These are phyloP conservation scores for Triticum turgidum DNA, from an alignment of 176 grass and related monocot genomes.

Conservation along the genomic window DNA sequence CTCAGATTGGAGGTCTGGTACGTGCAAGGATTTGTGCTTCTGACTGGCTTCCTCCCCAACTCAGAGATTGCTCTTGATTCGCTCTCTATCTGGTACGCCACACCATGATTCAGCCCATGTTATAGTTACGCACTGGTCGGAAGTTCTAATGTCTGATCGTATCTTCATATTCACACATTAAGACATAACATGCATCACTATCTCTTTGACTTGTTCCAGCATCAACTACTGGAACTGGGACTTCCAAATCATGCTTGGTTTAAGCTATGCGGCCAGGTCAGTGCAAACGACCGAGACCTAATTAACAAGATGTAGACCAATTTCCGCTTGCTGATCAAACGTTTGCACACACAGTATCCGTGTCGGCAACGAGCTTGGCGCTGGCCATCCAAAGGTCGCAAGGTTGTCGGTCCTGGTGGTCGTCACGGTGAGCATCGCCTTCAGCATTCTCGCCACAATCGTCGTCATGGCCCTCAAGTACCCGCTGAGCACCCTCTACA, in stretches of 20 bases:
- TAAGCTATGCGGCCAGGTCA: constrained; percentile 74
- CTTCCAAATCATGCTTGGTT: constrained; percentile 81
- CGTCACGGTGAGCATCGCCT: constrained; percentile 42
- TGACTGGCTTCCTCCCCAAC: constrained; percentile 72
- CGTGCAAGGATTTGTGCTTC: constrained; percentile 76
- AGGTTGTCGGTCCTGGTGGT: constrained; percentile 70
- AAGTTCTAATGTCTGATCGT: neutral
- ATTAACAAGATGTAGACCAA: too few species aligned
- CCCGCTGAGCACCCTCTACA: constrained; percentile 76
- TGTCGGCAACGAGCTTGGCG: constrained; percentile 78
- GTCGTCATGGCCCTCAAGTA: constrained; percentile 54
- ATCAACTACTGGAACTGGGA: constrained; percentile 94
- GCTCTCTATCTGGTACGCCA: constrained; percentile 63
- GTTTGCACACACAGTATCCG: constrained; percentile 39
- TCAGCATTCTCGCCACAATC: constrained; percentile 60
- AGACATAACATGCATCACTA: neutral
- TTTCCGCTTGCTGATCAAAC: neutral
- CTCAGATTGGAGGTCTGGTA: constrained; percentile 89
- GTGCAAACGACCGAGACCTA: neutral
- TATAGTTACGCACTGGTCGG: neutral
- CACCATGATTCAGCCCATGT: neutral
- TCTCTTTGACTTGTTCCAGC: constrained; percentile 35
- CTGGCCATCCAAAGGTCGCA: constrained; percentile 60
- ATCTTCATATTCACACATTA: neutral
- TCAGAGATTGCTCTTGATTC: constrained; percentile 75